Evolutionary conservation across 2,329 filamentous ascomycete genomes (phyloP), one percentile per base, ranked within the genome.

Genomic region (Penicillium sp.): DNA sequence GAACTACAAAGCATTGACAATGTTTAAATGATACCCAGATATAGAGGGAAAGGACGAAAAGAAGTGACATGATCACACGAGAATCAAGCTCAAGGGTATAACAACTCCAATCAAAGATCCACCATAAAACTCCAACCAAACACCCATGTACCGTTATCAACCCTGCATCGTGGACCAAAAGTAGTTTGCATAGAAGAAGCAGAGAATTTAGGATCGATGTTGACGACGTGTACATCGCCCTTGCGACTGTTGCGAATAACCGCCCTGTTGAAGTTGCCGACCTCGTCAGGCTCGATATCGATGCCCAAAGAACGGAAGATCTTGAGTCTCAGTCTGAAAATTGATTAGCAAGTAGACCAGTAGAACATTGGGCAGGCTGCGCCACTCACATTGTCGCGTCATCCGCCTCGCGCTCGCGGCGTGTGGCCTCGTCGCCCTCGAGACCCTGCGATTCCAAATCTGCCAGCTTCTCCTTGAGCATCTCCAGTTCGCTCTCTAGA

Each of bases 151-250:
- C 38, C 9, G 8, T n/a, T 28, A 40, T 57, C 53, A 71, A 27
- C 64, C 68, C 68, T 74, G 94, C 67, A 96, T 76, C 24, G 84
- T 91, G 61, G 89, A 79, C 93, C 93, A 98, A 64, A 97, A 94
- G 67, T 95, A 95, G 61, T 95, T 94, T 18, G 90, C 88, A 63
- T 96, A 95, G 64, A 94, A 96, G 67, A 86, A 91, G 52, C 84
- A 48, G 87, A 91, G 67, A 95, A 90, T 72, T 93, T 95, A 60
- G 86, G 84, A 61, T 97, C 90, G 67, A 98, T 84, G 62, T 95
- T 95, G 50, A 98, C 85, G 40, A 97, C 87, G 66, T 95, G 88
- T 42, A 97, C 89, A 66, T 97, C 90, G 7, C 89, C 90, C 73
- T 89, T 91, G 55, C 82, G 78, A 50, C 84, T 84, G 65, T 95